phyloP scores from a whole-genome alignment of 768 basidiomycete species.

The Erythrobasidium yunnanense region DNA sequence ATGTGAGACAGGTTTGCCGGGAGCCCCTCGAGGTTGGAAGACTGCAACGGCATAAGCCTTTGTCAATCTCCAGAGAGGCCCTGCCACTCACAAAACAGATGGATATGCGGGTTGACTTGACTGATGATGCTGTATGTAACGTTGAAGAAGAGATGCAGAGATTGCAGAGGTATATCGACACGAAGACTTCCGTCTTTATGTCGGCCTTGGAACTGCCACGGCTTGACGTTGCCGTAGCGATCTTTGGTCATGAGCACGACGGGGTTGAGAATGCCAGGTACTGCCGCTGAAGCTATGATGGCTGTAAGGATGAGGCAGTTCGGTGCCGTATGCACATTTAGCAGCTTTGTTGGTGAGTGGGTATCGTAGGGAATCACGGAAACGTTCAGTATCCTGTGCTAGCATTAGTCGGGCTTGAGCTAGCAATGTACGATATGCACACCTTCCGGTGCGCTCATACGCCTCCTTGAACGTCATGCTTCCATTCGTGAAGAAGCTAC shows the following conservation, averaged over 20 bases:
- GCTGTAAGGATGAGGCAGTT: slow-evolving; percentile 53
- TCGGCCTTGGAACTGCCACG: slow-evolving; percentile 37
- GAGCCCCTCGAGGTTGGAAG: slow-evolving; percentile 52
- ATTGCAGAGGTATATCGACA: slow-evolving; percentile 69
- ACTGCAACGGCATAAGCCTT: slow-evolving; percentile 8
- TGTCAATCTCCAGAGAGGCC: slow-evolving; percentile 4
- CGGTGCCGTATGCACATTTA: slow-evolving; percentile 94
- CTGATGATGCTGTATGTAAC: slow-evolving; percentile 89
- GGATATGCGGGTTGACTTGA: slow-evolving; percentile 75
- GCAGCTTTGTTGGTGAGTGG: slow-evolving; percentile 74
- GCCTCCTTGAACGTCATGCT: slow-evolving; percentile 94
- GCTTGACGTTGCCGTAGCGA: slow-evolving; percentile 30
- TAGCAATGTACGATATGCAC: background rate
- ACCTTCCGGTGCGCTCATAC: slow-evolving; percentile 69
- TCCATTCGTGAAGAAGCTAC: slow-evolving; percentile 77
- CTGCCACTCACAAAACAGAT: slow-evolving; percentile 82
- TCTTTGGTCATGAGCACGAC: slow-evolving; percentile 62
- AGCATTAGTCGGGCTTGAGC: background rate
- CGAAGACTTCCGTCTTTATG: slow-evolving; percentile 42
- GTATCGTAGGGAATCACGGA: slow-evolving; percentile 44
- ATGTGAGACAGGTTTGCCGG: slow-evolving; percentile 87
- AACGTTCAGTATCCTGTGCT: slow-evolving; percentile 67
- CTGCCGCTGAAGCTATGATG: slow-evolving; percentile 59
- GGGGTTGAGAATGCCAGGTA: slow-evolving; percentile 88
- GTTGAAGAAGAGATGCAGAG: slow-evolving; percentile 46